These are phyloP conservation scores for Pyricularia sp. DNA, from an alignment of 2,329 filamentous ascomycete genomes.

Conservation along the genomic window DNA sequence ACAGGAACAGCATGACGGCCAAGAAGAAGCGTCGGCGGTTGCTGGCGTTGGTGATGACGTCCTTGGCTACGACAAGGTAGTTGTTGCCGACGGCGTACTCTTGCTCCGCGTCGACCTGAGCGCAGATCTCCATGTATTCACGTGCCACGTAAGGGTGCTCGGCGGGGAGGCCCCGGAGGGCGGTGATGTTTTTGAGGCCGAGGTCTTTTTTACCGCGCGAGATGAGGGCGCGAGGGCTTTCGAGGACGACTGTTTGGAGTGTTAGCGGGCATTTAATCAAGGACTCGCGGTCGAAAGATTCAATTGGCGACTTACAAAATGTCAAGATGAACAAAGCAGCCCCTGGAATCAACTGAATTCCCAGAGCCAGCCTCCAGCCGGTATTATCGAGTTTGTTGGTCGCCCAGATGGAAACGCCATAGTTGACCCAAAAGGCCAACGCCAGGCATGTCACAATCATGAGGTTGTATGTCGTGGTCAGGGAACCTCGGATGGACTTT, in stretches of 20 bases:
- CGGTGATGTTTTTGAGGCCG: slow-evolving; percentile 25
- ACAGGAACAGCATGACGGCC: slow-evolving; percentile 20
- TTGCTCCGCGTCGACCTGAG: slow-evolving; percentile 22
- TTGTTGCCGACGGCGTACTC: slow-evolving; percentile 7
- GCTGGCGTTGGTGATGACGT: slow-evolving; percentile 15
- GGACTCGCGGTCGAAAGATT: too few relatives aligned
- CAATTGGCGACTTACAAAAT: slow-evolving; percentile 14
- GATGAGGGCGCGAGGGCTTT: slow-evolving; percentile 25
- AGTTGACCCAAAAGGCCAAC: slow-evolving; percentile 23
- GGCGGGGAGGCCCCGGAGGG: slow-evolving; percentile 25
- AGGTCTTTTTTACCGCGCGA: slow-evolving; percentile 22
- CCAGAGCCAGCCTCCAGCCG: slow-evolving; percentile 26
- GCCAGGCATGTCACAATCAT: slow-evolving; percentile 26
- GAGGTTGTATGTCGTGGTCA: slow-evolving; percentile 29
- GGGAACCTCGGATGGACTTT: slow-evolving; percentile 27
- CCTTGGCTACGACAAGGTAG: slow-evolving; percentile 7
- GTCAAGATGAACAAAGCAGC: slow-evolving; percentile 24
- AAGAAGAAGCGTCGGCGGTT: slow-evolving; percentile 18
- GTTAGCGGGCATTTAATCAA: neutral
- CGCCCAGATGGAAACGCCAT: slow-evolving; percentile 16
- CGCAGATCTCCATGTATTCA: slow-evolving; percentile 26
- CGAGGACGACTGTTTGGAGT: slow-evolving; percentile 16
- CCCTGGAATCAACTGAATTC: slow-evolving; percentile 27
- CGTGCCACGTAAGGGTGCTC: slow-evolving; percentile 26
- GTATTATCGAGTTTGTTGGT: slow-evolving; percentile 19